Evolutionary conservation across 768 basidiomycete species (phyloP).

Genomic region (Multifurca ochricompacta): DNA sequence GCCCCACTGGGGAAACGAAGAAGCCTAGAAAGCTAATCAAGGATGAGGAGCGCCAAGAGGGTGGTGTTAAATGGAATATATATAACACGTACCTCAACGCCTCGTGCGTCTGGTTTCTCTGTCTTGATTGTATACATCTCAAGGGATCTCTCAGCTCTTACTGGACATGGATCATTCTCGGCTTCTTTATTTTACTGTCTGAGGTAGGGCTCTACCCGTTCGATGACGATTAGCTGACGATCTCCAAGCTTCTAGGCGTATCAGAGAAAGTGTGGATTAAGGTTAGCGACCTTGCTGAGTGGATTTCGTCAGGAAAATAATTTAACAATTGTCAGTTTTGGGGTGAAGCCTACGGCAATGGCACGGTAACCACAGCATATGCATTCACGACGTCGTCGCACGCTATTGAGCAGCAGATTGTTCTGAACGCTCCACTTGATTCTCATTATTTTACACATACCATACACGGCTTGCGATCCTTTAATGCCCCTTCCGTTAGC

Average conservation of each 20-base stretch:
- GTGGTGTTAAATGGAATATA: conserved; percentile 72
- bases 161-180: conserved; percentile 55
- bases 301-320: neutral
- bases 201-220: conserved; percentile 19
- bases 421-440: conserved; percentile 22
- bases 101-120: conserved; percentile 41
- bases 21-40: conserved; percentile 69
- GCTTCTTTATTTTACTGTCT: conserved; percentile 39
- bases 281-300: conserved; percentile 27
- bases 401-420: conserved; percentile 24
- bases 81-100: conserved; percentile 61
- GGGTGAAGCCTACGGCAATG: conserved; percentile 52
- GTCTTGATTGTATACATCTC: neutral
- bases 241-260: conserved; percentile 39
- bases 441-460: conserved; percentile 22
- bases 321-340: conserved; percentile 33
- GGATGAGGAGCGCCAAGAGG: conserved; percentile 74
- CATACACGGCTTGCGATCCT: conserved; percentile 14
- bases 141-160: conserved; percentile 40
- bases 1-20: conserved; percentile 35
- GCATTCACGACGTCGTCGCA: conserved; percentile 19
- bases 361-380: conserved; percentile 12
- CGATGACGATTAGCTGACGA: neutral
- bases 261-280: conserved; percentile 71
- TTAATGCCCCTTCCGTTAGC: neutral